Evolutionary conservation across 768 basidiomycete species (phyloP), one percentile per base, ranked within the genome.

Genomic region (Exidia glandulosa): DNA sequence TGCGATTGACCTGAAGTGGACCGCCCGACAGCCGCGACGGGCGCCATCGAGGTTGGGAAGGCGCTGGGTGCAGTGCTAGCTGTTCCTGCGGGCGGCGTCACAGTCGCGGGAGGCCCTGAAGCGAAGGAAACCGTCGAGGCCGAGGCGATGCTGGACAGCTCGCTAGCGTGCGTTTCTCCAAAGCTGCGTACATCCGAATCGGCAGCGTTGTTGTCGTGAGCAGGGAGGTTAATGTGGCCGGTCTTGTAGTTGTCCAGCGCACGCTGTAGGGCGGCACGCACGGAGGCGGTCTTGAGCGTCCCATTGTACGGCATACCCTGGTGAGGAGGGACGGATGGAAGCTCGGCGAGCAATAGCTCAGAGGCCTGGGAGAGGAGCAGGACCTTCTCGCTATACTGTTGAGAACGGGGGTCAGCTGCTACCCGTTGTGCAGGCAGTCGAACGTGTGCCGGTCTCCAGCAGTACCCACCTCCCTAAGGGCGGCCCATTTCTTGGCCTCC

Each of bases 111-210:
- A 23, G 74, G 72, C 59, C 74, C 72, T 54, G 63, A 65, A 36
- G 64, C 57, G 29, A 66, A 62, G 30, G 63, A 66, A 4, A 64
- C 59, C 45, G 31, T 33, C 47, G 34, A 14, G 32, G 30, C 31
- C 48, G 45, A 13, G 56, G 69, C 67, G 13, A 77, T 68, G 56
- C 72, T 19, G 60, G 79, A 79, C 34, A 93, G 76, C 72, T 92
- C 90, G 34, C 73, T 77, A 0, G 86, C 87, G 66, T 93, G 90
- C 37, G 84, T 91, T 71, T 86, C 87, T 23, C 90, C 90, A 67
- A 93, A 93, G 71, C 87, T 90, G 60, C 81, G 81, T 0, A 87
- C 88, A 66, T 92, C 87, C 3, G 85, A 85, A 61, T 85, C 76
- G 61, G 78, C 77, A 41, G 89, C 77, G 67, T 56, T 86, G 84